Evolutionary conservation across 371 early-diverging fungal genomes (phyloP).

Genomic region (Batkoa obscura): DNA sequence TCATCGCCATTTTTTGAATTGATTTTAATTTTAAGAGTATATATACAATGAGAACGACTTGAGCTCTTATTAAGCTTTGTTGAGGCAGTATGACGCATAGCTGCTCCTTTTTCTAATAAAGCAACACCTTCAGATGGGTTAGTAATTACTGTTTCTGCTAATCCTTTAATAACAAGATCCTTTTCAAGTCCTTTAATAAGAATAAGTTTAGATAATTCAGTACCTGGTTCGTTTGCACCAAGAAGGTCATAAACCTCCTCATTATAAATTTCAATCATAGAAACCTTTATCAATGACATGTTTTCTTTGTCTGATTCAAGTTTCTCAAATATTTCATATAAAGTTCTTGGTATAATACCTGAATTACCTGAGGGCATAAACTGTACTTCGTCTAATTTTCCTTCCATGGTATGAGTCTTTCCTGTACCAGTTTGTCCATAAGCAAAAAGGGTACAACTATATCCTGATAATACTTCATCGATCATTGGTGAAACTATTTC

Average conservation of each 20-base stretch:
- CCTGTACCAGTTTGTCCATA: constrained; percentile 93
- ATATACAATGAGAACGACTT: constrained; percentile 90
- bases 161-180: constrained; percentile 59
- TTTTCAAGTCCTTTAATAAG: constrained; percentile 45
- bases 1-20: background rate
- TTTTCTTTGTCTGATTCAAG: constrained; percentile 21
- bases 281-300: constrained; percentile 48
- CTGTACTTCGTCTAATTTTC: constrained; percentile 32
- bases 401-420: constrained; percentile 78
- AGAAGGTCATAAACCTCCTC: constrained; percentile 92
- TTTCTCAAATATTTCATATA: constrained; percentile 61
- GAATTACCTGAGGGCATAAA: constrained; percentile 17
- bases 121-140: constrained; percentile 54
- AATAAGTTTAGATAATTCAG: constrained; percentile 43
- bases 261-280: constrained; percentile 95
- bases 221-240: constrained; percentile 17
- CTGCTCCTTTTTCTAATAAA: constrained; percentile 50
- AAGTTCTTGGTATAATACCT: constrained; percentile 84
- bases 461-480: constrained; percentile 53
- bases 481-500: constrained; percentile 71
- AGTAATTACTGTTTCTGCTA: constrained; percentile 52
- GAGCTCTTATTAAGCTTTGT: constrained; percentile 83
- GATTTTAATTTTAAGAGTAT: constrained; percentile 22
- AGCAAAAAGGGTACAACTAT: constrained; percentile 91
- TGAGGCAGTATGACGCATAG: constrained; percentile 60